A percentile compares a stretch with the other conserved stretches of the same genome.
Evolutionary conservation across 164 flowering plant genomes (phyloP).

Genomic region (Brasenia schreberi): DNA sequence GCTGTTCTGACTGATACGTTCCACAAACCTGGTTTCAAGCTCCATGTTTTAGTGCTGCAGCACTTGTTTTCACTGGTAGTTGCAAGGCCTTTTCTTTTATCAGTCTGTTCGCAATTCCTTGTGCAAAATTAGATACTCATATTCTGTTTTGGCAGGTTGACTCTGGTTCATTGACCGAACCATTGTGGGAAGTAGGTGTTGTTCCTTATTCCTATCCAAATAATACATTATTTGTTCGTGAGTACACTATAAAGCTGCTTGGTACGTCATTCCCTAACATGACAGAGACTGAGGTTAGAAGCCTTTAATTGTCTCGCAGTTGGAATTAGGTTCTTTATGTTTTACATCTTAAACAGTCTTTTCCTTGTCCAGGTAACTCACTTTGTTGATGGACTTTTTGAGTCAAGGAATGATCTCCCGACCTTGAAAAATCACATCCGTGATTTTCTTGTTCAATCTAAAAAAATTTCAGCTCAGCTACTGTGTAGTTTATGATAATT

Average conservation of each 20-base stretch:
- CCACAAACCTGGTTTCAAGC: slow-evolving; percentile 97
- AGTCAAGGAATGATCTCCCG: slow-evolving; percentile 64
- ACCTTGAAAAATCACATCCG: slow-evolving; percentile 71
- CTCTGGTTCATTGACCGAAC: slow-evolving; percentile 68
- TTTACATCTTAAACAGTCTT: neutral
- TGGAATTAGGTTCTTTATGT: neutral
- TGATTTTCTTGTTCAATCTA: slow-evolving; percentile 94
- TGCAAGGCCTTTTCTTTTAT: neutral
- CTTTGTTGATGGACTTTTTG: slow-evolving; percentile 75
- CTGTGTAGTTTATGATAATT: neutral
- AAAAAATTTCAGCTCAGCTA: slow-evolving; percentile 97
- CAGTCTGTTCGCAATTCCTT: neutral
- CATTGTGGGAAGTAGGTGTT: slow-evolving; percentile 77
- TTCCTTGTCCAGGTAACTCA: slow-evolving; percentile 56
- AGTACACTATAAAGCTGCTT: slow-evolving; percentile 78
- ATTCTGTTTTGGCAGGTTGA: slow-evolving; percentile 43
- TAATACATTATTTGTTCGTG: slow-evolving; percentile 61
- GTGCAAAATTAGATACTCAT: neutral
- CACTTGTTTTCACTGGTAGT: slow-evolving; percentile 87
- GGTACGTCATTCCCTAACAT: slow-evolving; percentile 92
- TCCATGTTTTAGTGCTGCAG: slow-evolving; percentile 86
- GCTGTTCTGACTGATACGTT: slow-evolving; percentile 98
- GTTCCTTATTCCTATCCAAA: slow-evolving; percentile 62
- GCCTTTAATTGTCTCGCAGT: neutral
- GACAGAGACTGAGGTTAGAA: slow-evolving; percentile 65